A percentile compares a stretch with the other conserved stretches of the same genome.
Evolutionary conservation across 2,329 filamentous ascomycete genomes (phyloP).

Genomic region (Seiridium unicorne): DNA sequence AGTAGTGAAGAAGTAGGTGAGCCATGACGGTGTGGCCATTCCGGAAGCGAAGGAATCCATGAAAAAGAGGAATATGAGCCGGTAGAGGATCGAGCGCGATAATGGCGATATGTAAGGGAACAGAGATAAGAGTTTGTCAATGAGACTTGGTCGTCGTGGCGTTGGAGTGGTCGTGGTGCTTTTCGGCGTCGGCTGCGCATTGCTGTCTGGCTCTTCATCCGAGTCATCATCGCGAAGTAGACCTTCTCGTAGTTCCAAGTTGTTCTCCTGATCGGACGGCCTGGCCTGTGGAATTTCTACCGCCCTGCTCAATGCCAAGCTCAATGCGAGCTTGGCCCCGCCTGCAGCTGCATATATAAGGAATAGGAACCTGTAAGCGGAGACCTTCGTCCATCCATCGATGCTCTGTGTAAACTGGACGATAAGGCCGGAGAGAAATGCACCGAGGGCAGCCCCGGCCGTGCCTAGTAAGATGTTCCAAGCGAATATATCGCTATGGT

Average conservation of each 20-base stretch:
- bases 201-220: too few relatives aligned
- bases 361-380: conserved; percentile 33
- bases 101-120: neutral
- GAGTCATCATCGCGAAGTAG: neutral
- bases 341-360: conserved; percentile 53
- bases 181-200: neutral
- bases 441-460: conserved; percentile 59
- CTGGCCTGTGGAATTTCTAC: neutral
- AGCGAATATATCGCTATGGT: conserved; percentile 53
- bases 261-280: conserved; percentile 29
- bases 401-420: conserved; percentile 44
- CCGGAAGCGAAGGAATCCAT: conserved; percentile 57
- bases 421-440: conserved; percentile 55
- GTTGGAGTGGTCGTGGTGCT: neutral
- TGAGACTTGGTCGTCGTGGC: neutral
- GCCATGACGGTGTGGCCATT: conserved; percentile 17
- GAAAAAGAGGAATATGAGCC: conserved; percentile 57
- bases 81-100: neutral
- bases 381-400: conserved; percentile 23
- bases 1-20: conserved; percentile 20
- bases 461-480: conserved; percentile 58
- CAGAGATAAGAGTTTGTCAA: neutral
- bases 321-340: conserved; percentile 44
- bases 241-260: conserved; percentile 28
- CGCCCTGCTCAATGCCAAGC: conserved; percentile 37